phyloP scores from a whole-genome alignment of 1,139 yeast species.

The Insectozyma bohioensis region DNA sequence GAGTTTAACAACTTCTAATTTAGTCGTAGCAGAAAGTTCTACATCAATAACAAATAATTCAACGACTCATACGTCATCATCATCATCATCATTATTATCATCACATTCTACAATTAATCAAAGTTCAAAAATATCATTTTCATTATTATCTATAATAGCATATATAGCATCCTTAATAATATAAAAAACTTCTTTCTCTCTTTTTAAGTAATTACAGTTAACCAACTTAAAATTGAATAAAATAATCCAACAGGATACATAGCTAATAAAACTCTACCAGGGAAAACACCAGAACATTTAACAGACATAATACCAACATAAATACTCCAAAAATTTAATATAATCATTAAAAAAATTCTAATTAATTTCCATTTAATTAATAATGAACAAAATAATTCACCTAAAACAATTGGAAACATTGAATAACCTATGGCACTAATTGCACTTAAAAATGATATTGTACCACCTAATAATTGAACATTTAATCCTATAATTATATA shows the following conservation, averaged over 20 bases:
- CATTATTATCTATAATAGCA: too few species aligned
- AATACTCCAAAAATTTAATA: constrained; percentile 70
- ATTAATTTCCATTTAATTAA: constrained; percentile 52
- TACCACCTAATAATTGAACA: constrained; percentile 74
- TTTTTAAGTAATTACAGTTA: constrained; percentile 63
- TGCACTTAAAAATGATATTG: constrained; percentile 71
- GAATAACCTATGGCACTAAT: constrained; percentile 81
- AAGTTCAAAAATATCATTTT: too few species aligned
- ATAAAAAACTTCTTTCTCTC: background rate
- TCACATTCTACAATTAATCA: too few species aligned
- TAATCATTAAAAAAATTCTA: constrained; percentile 51
- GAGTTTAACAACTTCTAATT: too few species aligned
- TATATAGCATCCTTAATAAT: background rate
- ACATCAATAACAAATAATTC: too few species aligned
- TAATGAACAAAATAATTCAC: constrained; percentile 60
- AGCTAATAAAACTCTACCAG: constrained; percentile 70
- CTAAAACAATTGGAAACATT: constrained; percentile 71
- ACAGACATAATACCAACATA: constrained; percentile 67
- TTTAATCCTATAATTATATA: constrained; percentile 60
- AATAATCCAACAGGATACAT: constrained; percentile 78
- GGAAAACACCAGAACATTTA: constrained; percentile 66
- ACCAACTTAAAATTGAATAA: constrained; percentile 74
- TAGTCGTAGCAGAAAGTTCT: too few species aligned
- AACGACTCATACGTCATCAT: constrained; percentile 1
- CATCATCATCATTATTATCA: too few species aligned